Percentiles rank a stretch among this genome's conserved stretches.
Conservation (phyloP, 352 stramenopile genomes). For the Phytophthora litchii region DNA sequence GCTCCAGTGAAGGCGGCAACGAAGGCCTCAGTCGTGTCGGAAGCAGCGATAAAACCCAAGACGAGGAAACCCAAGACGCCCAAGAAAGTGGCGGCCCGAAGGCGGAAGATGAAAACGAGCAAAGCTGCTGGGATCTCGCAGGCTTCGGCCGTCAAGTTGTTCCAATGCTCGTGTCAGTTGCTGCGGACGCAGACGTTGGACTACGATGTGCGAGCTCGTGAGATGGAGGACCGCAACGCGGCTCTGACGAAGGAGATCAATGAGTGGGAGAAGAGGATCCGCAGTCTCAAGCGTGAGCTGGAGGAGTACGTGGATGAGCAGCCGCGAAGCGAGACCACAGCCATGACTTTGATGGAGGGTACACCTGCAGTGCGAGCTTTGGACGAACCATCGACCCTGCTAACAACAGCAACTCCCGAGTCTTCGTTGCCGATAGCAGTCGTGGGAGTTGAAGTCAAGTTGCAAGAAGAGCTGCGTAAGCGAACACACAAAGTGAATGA, state of each 20-base stretch:
- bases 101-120: slow-evolving; percentile 19
- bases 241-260: slow-evolving; percentile 35
- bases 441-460: slow-evolving; percentile 26
- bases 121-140: slow-evolving; percentile 20
- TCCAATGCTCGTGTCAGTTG: slow-evolving; percentile 47
- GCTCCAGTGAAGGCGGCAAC: slow-evolving; percentile 2
- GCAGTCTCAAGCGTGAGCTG: slow-evolving; percentile 34
- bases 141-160: slow-evolving; percentile 44
- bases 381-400: slow-evolving; percentile 3
- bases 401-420: slow-evolving; percentile 9
- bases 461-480: slow-evolving; percentile 38
- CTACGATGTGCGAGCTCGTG: slow-evolving; percentile 45
- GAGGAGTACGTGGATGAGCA: slow-evolving; percentile 34
- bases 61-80: neutral
- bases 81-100: slow-evolving; percentile 24
- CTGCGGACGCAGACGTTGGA: slow-evolving; percentile 47
- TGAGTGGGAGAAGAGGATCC: slow-evolving; percentile 48
- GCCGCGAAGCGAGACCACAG: neutral
- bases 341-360: slow-evolving; percentile 9
- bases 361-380: neutral
- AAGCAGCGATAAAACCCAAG: slow-evolving; percentile 3
- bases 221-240: slow-evolving; percentile 51
- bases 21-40: too few relatives aligned
- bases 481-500: slow-evolving; percentile 35
- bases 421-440: slow-evolving; percentile 33